Evolutionary conservation across 306 rosid genomes (phyloP), one percentile per base, ranked within the genome.

Genomic region (Pterocarpus macrocarpus): DNA sequence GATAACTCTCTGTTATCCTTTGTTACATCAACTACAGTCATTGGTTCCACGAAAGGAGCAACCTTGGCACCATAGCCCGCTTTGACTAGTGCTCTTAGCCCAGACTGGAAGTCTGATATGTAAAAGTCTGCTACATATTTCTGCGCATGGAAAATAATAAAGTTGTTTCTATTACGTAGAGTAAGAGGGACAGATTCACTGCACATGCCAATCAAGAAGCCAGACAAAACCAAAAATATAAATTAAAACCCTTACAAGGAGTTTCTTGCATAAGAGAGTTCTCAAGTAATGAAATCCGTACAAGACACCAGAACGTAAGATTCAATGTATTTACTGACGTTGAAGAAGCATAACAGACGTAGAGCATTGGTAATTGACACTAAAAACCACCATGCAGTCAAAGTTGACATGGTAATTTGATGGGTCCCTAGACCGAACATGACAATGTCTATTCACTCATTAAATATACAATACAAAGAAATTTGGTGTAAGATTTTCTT

Each of bases 61-160:
- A 96, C 98, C 90, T 93, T 96, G 68, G 94, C 93, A 55, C 99
- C 98, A 78, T 90, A 85, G 49, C 98, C 99, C 35, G 97, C 97
- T 88, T 96, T 96, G 77, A 96, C 99, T 49, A 93, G 57, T 16
- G 99, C 99, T 88, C 99, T 92, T 78, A 96, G 85, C 76, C 99
- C 99, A 66, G 99, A 86, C 81, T 96, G 98, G 84, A 92, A 93
- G 77, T 96, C 99, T 65, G 99, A 96, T 79, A 96, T 83, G 83
- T 96, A 96, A 72, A 96, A 96, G 59, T 96, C 99, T 59, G 97
- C 94, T 6, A 91, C 91, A 55, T 89, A 83, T 91, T 82, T 96
- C 99, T 96, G 99, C 77, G 55, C 82, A 82, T 36, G 16, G 58
- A 32, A 88, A 64, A 78, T 36, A 71, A 85, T 41, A 58, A 77